Percentiles rank a stretch among this genome's conserved stretches.
These are phyloP conservation scores for Aspergillus hiratsukae DNA, from an alignment of 2,329 filamentous ascomycete genomes.

Conservation along the genomic window DNA sequence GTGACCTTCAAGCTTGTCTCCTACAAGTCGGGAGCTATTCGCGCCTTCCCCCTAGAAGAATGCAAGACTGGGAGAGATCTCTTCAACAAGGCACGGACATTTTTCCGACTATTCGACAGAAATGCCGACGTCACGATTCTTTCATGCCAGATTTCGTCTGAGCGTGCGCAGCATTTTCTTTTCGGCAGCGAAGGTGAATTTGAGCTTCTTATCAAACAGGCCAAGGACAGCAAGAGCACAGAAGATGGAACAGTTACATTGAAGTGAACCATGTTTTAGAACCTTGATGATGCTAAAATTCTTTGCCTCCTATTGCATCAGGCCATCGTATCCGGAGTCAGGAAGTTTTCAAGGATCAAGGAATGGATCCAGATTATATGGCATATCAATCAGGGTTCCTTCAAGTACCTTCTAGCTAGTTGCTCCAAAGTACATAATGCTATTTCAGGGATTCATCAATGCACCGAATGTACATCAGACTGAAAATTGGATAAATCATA, in stretches of 20 bases:
- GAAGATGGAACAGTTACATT: constrained; percentile 2
- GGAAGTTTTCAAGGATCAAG: neutral
- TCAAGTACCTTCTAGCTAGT: neutral
- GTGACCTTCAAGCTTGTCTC: constrained; percentile 17
- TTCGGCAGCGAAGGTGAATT: constrained; percentile 20
- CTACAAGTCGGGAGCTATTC: constrained; percentile 5
- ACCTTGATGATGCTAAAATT: neutral
- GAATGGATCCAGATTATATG: neutral
- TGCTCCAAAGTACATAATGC: neutral
- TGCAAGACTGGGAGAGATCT: constrained; percentile 12
- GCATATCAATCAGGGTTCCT: neutral
- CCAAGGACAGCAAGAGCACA: neutral
- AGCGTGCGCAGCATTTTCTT: constrained; percentile 14
- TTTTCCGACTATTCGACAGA: constrained; percentile 12
- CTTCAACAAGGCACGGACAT: constrained; percentile 18
- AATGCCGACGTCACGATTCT: constrained; percentile 11
- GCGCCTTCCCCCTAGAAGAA: constrained; percentile 15
- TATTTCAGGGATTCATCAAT: neutral
- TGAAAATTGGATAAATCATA: neutral
- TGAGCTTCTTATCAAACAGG: constrained; percentile 14
- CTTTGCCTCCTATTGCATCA: neutral
- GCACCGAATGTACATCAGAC: neutral
- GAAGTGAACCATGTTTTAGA: constrained; percentile 8
- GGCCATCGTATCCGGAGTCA: neutral
- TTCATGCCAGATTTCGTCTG: constrained; percentile 11